Conservation (phyloP, 495 filamentous ascomycete species). For the Penicillium cosmopolitanum region DNA sequence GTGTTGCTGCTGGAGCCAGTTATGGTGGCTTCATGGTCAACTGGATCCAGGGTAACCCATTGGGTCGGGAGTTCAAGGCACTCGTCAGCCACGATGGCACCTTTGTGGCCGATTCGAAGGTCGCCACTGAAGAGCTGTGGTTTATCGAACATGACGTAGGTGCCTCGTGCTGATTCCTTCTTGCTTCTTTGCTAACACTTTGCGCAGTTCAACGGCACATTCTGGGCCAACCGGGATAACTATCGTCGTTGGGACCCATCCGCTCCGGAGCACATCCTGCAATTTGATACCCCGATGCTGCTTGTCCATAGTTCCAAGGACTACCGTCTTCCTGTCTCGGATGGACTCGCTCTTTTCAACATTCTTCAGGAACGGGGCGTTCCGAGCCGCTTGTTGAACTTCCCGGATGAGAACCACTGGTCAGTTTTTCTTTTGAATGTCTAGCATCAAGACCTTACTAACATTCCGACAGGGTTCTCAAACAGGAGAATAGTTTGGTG, state of each 20-base stretch:
- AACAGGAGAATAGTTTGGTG: constrained; percentile 48
- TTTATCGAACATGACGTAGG: constrained; percentile 43
- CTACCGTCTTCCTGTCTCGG: constrained; percentile 46
- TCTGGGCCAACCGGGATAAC: constrained; percentile 46
- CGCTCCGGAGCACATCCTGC: constrained; percentile 36
- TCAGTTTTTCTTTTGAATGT: constrained; percentile 13
- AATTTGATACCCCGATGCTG: constrained; percentile 49
- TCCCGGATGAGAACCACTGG: constrained; percentile 58
- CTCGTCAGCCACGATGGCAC: constrained; percentile 54
- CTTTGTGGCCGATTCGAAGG: constrained; percentile 45
- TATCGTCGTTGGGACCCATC: constrained; percentile 51
- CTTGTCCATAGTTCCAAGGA: constrained; percentile 52
- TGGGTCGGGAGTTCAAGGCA: constrained; percentile 57
- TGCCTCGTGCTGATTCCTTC: constrained; percentile 16
- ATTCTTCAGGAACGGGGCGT: constrained; percentile 50
- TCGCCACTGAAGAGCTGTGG: constrained; percentile 54
- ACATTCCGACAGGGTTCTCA: constrained; percentile 32
- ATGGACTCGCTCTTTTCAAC: constrained; percentile 52
- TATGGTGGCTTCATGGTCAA: constrained; percentile 62
- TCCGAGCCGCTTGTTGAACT: constrained; percentile 62
- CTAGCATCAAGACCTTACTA: neutral
- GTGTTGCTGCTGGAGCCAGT: constrained; percentile 53
- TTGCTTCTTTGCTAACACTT: constrained; percentile 14
- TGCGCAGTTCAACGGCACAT: constrained; percentile 46
- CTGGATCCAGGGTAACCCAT: constrained; percentile 59